Percentiles rank a stretch among this genome's conserved stretches.
Conservation (phyloP, 257 asterid genomes). For the Verbascum thapsus region DNA sequence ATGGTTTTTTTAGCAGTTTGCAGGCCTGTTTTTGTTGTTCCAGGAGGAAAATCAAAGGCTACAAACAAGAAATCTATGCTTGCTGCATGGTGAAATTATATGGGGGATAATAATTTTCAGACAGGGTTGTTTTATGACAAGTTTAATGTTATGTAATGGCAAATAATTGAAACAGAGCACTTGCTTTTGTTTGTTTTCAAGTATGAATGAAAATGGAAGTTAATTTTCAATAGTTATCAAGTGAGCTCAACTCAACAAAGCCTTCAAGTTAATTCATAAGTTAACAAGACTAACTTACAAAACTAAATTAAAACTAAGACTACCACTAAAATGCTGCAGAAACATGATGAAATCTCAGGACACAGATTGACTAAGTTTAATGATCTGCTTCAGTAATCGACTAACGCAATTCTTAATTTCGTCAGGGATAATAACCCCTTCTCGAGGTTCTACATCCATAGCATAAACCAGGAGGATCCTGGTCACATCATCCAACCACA, state of each 20-base stretch:
- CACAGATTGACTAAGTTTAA: conserved; percentile 50
- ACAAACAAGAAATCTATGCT: conserved; percentile 23
- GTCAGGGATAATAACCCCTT: conserved; percentile 56
- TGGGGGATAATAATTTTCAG: conserved; percentile 17
- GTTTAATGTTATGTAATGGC: neutral
- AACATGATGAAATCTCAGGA: conserved; percentile 22
- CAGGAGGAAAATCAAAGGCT: conserved; percentile 28
- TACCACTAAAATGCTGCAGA: neutral
- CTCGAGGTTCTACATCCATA: conserved; percentile 57
- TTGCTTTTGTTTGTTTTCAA: neutral
- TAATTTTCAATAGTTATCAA: neutral
- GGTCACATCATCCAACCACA: conserved; percentile 49
- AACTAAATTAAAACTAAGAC: neutral
- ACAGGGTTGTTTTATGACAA: neutral
- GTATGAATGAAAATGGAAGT: neutral
- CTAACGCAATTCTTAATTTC: conserved; percentile 58
- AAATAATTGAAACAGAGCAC: conserved; percentile 13
- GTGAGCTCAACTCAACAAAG: too few species aligned
- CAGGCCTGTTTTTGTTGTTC: conserved; percentile 41
- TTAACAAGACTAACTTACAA: too few species aligned
- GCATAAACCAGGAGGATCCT: conserved; percentile 61
- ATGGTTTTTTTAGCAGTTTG: conserved; percentile 32
- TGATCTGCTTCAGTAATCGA: conserved; percentile 57
- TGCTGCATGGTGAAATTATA: conserved; percentile 24
- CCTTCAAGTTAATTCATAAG: too few species aligned